Base-by-base conservation (phyloP, 2,329 filamentous ascomycete species). In the Stenocarpella maydis region DNA sequence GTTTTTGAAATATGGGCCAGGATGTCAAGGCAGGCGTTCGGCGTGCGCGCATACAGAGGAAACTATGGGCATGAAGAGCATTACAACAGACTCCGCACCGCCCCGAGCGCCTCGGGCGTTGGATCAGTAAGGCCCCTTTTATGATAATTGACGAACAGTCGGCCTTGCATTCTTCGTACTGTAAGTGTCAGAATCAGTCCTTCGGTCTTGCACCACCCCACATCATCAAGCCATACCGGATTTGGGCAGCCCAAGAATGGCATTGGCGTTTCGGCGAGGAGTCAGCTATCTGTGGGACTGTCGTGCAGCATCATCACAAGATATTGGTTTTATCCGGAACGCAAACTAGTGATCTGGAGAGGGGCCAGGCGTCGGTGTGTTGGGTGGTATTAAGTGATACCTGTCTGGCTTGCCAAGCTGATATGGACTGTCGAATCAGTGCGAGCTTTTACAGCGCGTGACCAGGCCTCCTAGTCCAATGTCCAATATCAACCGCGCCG, bases 361-460 rank as follows among this genome's bases (percentile, higher is more conserved):
- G 58, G 5, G 14, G 9, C 26, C 58, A 61, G 19, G 14, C 58
- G 41, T 47, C 7, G 41, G 14, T 6, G 17, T 21, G 7, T 34
- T 34, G 43, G 41, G 58, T 47, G 9, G 58, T 61, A 47, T 24
- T n/a, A 17, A n/a, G 12, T 60, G 31, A n/a, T 15, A 14, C 55
- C 39, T 31, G 2, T n/a, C n/a, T 45, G 55, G 55, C 55, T 60
- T 60, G 55, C 55, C 55, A 60, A 45, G 55, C 39, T 60, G 55
- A 61, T 47, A 47, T 47, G 24, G 58, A 31, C 55, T 26, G 41
- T 61, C 58, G 47, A 28, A 19, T 41, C 41, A 61, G 14, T 28
- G 12, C 43, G 12, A 61, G 12, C 41, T 47, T 61, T 37, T 2
- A 47, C 58, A 47, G 3, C 26, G 21, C 34, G 19, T 61, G 26